Base-by-base conservation (phyloP, 257 asterid genomes). In the Solanum okadae region DNA sequence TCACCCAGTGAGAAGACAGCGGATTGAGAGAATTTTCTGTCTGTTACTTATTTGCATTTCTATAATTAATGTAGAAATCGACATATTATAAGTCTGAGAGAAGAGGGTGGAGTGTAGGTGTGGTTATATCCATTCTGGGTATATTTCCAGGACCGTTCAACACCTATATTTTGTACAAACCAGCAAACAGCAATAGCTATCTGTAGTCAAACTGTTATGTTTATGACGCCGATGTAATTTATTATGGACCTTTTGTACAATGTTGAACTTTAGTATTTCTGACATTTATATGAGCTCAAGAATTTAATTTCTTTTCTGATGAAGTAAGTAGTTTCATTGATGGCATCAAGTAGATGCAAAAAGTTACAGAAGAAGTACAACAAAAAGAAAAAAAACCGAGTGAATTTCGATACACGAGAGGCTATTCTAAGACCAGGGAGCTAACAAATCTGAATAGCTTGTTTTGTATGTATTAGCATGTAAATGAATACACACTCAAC, bases 1-100 rank as follows among this genome's bases (percentile, higher is more conserved):
- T 96, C 38, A 92, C 93, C 8, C 98, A 95, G 98, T 96, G 93
- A 95, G 92, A 87, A 84, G 86, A 87, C 79, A 16, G 79, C 68
- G 0, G 70, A 49, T 10, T 8, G 70, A 15, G 63, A 71, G 56
- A 76, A 15, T 46, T 73, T 29, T 52, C 40, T 38, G 33, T 52
- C 40, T 38, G 33, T 33, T 56, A 33, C 87, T 56, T 89, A 85
- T 77, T 40, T 87, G 88, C 88, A 88, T 87, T 59, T 87, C 88
- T 84, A 46, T 81, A n/a, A 14, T 89, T 87, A 67, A 76, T n/a
- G 87, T 34, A 68, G 79, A 72, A 84, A 38, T 40, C 46, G 82
- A 37, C 29, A 78, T 52, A 31, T 31, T 49, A 49, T 84, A 78
- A 78, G 85, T 59, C 78, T 86, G 73, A 72, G 68, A 44, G 27